Conservation (phyloP, 192 early-diverging fungal genomes). For the Diversispora epigaea region DNA sequence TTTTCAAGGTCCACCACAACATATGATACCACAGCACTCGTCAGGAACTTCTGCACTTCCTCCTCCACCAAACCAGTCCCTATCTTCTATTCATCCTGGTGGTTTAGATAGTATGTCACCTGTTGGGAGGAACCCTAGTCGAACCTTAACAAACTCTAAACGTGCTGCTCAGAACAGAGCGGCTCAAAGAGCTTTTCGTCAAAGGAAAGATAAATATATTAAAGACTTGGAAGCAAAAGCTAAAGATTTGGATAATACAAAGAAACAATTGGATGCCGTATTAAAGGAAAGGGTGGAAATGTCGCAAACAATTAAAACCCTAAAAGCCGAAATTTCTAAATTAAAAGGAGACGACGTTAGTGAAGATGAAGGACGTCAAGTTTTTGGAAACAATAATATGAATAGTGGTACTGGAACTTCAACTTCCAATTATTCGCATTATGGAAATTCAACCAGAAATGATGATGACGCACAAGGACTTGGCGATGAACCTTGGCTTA, state of each 20-base stretch:
- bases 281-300: conserved; percentile 26
- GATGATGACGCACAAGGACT: conserved; percentile 18
- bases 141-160: conserved; percentile 47
- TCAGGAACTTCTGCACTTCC: not conserved
- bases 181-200: conserved; percentile 87
- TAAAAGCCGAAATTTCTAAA: conserved; percentile 1
- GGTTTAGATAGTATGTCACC: not conserved
- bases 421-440: conserved; percentile 1
- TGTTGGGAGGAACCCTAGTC: not conserved
- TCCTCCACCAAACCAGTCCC: not conserved
- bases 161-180: conserved; percentile 88
- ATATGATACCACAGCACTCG: not conserved
- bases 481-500: conserved; percentile 27
- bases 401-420: not conserved
- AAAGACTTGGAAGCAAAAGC: conserved; percentile 75
- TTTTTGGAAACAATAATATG: not conserved
- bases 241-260: conserved; percentile 48
- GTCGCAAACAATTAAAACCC: not conserved
- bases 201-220: conserved; percentile 81
- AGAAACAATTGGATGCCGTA: not conserved
- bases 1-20: no score
- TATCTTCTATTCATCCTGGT: no score
- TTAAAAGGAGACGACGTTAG: conserved; percentile 7
- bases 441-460: not conserved
- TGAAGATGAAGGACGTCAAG: not conserved